phyloP scores from a whole-genome alignment of 83 land plant species.

The Picea abies region DNA sequence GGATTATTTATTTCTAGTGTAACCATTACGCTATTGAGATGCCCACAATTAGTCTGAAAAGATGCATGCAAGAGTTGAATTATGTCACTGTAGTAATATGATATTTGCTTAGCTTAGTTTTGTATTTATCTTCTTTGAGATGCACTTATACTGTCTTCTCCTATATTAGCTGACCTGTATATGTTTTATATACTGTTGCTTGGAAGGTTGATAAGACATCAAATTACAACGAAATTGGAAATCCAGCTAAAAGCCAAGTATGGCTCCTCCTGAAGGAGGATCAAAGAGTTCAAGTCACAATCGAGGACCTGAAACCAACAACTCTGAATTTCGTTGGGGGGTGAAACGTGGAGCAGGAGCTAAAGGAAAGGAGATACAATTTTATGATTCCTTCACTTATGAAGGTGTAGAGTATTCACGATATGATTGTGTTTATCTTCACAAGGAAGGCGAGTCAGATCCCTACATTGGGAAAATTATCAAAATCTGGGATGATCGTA shows the following conservation, averaged over 20 bases:
- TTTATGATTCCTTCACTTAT: slow-evolving; percentile 64
- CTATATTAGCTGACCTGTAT: background rate
- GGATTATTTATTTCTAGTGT: background rate
- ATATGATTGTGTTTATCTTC: slow-evolving; percentile 55
- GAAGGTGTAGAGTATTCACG: slow-evolving; percentile 51
- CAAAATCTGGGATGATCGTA: slow-evolving; percentile 53
- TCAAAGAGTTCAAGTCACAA: background rate
- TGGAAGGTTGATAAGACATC: background rate
- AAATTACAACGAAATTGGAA: background rate
- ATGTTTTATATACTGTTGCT: background rate
- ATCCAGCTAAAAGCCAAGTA: slow-evolving; percentile 1
- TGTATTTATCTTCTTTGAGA: background rate
- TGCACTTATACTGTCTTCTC: background rate
- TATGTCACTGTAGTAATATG: background rate
- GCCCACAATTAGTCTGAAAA: background rate
- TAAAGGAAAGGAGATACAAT: slow-evolving; percentile 31
- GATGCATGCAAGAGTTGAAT: background rate
- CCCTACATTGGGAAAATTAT: slow-evolving; percentile 67
- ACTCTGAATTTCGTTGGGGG: slow-evolving; percentile 54
- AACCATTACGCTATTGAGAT: background rate
- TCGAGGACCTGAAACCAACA: slow-evolving; percentile 1
- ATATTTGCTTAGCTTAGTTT: background rate
- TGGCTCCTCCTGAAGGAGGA: slow-evolving; percentile 3
- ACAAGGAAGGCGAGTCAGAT: slow-evolving; percentile 38
- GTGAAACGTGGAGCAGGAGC: slow-evolving; percentile 42